These are phyloP conservation scores for Claviceps sp. DNA, from an alignment of 2,329 filamentous ascomycete species.

Conservation along the genomic window DNA sequence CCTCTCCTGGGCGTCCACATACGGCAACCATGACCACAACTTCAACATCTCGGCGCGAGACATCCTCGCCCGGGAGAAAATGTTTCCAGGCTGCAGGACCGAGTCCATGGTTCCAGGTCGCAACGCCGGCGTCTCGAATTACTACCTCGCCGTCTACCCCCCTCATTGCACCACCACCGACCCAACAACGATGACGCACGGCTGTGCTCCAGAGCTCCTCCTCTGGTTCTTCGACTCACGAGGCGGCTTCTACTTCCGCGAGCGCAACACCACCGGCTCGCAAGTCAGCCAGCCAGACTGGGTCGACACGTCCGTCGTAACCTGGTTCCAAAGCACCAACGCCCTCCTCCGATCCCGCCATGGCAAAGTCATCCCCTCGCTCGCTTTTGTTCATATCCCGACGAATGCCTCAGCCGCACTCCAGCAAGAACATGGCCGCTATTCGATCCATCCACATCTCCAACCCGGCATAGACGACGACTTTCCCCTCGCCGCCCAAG, in stretches of 20 bases:
- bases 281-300: slow-evolving; percentile 26
- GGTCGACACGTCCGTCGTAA: slow-evolving; percentile 30
- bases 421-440: slow-evolving; percentile 16
- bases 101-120: slow-evolving; percentile 23
- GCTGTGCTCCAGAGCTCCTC: slow-evolving; percentile 30
- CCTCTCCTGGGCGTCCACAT: slow-evolving; percentile 52
- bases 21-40: slow-evolving; percentile 57
- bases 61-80: slow-evolving; percentile 29
- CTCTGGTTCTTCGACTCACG: slow-evolving; percentile 63
- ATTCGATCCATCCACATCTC: slow-evolving; percentile 20
- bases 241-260: slow-evolving; percentile 40
- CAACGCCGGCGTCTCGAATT: slow-evolving; percentile 31
- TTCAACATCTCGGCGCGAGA: slow-evolving; percentile 39
- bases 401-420: slow-evolving; percentile 27
- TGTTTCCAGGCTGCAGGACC: slow-evolving; percentile 26
- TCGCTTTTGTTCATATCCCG: slow-evolving; percentile 37
- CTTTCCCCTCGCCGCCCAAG: slow-evolving; percentile 27
- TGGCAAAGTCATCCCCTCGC: slow-evolving; percentile 26
- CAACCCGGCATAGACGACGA: slow-evolving; percentile 35
- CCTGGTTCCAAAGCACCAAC: slow-evolving; percentile 29
- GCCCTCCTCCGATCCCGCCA: slow-evolving; percentile 16
- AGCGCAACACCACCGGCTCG: slow-evolving; percentile 16
- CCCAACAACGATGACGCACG: neutral
- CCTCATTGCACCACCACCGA: slow-evolving; percentile 15
- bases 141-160: slow-evolving; percentile 31